These are phyloP conservation scores for Neoboletus brunneissimus DNA, from an alignment of 768 basidiomycete genomes.

Conservation along the genomic window DNA sequence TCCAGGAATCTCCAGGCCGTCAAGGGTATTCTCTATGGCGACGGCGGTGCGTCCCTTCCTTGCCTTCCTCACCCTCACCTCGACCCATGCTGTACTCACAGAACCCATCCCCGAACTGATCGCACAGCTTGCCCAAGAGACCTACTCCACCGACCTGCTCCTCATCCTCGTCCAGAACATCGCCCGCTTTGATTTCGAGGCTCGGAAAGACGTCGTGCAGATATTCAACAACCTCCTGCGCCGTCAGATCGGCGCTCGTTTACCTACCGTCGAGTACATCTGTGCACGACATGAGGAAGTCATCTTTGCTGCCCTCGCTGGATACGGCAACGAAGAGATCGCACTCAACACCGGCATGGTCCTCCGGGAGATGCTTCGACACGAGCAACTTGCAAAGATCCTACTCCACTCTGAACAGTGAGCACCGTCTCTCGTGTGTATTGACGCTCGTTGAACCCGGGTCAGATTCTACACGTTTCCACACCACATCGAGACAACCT, in stretches of 20 bases:
- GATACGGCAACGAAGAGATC: slow-evolving; percentile 94
- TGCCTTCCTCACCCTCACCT: not conserved
- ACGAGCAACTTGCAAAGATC: slow-evolving; percentile 88
- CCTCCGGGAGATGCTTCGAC: slow-evolving; percentile 91
- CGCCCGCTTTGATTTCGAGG: slow-evolving; percentile 90
- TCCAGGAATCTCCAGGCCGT: slow-evolving; percentile 88
- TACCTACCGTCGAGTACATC: slow-evolving; percentile 97
- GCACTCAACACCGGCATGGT: slow-evolving; percentile 99
- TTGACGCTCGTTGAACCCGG: not conserved
- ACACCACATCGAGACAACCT: slow-evolving; percentile 94
- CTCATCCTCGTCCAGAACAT: slow-evolving; percentile 78
- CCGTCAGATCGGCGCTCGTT: slow-evolving; percentile 89
- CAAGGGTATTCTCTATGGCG: slow-evolving; percentile 83
- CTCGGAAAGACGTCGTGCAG: slow-evolving; percentile 81
- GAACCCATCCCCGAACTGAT: slow-evolving; percentile 88
- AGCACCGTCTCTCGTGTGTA: slow-evolving; percentile 33
- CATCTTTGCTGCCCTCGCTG: slow-evolving; percentile 81
- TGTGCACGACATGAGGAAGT: slow-evolving; percentile 70
- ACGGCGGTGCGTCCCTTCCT: slow-evolving; percentile 62
- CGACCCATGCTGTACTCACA: slow-evolving; percentile 22
- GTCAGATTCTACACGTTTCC: slow-evolving; percentile 93
- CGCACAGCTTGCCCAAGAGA: slow-evolving; percentile 94
- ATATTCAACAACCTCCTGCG: slow-evolving; percentile 87
- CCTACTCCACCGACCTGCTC: slow-evolving; percentile 87
- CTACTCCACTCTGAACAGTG: slow-evolving; percentile 92